phyloP scores from a whole-genome alignment of 202 grass and related monocot genomes.

The Bolboschoenoplectus hybrid region DNA sequence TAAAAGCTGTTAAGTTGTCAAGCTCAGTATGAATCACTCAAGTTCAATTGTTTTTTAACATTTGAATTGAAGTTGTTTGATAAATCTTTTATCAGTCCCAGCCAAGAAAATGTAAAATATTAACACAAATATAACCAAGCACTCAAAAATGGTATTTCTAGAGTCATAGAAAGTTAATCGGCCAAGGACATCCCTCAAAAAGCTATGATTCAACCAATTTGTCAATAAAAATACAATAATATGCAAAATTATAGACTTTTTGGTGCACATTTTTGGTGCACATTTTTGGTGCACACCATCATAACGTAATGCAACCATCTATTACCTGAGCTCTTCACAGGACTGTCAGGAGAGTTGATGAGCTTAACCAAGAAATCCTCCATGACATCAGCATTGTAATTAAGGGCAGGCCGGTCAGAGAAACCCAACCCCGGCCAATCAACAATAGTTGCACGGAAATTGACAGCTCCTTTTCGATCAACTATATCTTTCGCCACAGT shows the following conservation, averaged over 20 bases:
- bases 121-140: not conserved
- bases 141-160: not conserved
- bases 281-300: not conserved
- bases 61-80: not conserved
- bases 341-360: constrained; percentile 74
- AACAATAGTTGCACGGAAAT: constrained; percentile 78
- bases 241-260: not conserved
- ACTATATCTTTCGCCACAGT: constrained; percentile 79
- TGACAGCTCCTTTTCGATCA: constrained; percentile 55
- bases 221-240: not conserved
- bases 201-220: not conserved
- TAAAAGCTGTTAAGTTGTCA: not conserved
- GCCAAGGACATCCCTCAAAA: not conserved
- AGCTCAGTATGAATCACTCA: not conserved
- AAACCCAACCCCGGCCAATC: constrained; percentile 97
- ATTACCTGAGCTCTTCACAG: constrained; percentile 74
- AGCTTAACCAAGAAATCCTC: constrained; percentile 83
- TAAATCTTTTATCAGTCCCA: not conserved
- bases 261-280: not conserved
- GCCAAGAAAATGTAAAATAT: not conserved
- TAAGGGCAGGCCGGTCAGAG: constrained; percentile 89
- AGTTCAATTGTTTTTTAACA: not conserved
- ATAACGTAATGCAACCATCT: constrained; percentile 10
- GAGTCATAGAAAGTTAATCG: constrained; percentile 2
- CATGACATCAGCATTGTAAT: constrained; percentile 93